Base-by-base conservation (phyloP, 805 yeast genomes). In the Naumovozyma castellii region DNA sequence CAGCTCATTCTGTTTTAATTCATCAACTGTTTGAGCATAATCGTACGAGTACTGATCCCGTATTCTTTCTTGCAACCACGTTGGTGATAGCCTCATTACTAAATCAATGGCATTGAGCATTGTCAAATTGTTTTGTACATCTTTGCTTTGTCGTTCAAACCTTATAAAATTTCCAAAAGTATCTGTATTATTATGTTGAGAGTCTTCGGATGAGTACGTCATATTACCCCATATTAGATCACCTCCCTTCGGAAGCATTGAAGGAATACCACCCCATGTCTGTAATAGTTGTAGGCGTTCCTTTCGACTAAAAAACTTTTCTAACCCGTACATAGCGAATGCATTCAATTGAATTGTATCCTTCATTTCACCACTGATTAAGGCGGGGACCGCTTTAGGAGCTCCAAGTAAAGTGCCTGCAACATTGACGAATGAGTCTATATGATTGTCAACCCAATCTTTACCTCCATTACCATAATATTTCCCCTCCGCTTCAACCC, bases 191-290 rank as follows among this genome's bases (percentile, higher is more conserved):
- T 56, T 53, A 18, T 42, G 50, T 29, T 40, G 40, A 5, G 36
- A 20, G 44, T 66, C 66, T 41, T 87, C 96, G 52, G 82, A 90
- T 0, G 97, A 90, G 3, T 90, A 80, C 2, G 68, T 57, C 40
- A 71, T 48, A 50, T 75, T 70, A 3, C 98, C 98, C 98, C 98
- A 92, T 25, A 92, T 74, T 4, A 76, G 56, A 29, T 78, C 80
- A 2, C 97, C 97, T 33, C 98, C 98, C 59, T 90, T 92, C 16
- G 98, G 98, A 20, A 92, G 55, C 98, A 92, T 92, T 41, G 92
- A 76, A 13, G 97, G 87, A 35, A 92, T 69, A 10, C 97, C 97
- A n/a, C 95, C 95, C 64, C 64, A 90, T 1, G 90, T 71, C 46
- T 86, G 71, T 36, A 87, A 57, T 82, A 92, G 70, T 45, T 85